Evolutionary conservation across 768 basidiomycete species (phyloP).

Genomic region (Rhodotorula sphaerocarpa): DNA sequence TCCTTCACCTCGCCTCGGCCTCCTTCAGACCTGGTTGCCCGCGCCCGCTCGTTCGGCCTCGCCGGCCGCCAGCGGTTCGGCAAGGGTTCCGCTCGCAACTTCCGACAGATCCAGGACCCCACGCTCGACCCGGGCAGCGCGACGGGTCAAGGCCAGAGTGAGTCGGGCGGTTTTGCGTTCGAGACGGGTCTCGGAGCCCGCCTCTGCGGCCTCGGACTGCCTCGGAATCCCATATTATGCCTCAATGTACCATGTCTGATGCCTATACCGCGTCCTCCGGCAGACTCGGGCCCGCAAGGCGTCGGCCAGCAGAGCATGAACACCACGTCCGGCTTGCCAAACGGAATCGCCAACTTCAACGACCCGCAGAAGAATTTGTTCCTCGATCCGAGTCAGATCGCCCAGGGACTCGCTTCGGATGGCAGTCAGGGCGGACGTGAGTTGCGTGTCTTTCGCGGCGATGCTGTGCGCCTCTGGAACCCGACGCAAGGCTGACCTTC

Average conservation of each 20-base stretch:
- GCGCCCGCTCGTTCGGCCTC: no score
- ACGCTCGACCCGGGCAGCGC: neutral
- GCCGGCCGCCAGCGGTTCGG: neutral
- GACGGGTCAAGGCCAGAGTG: conserved; percentile 1
- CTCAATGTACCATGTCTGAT: conserved; percentile 12
- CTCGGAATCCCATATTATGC: no score
- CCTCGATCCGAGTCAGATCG: conserved; percentile 53
- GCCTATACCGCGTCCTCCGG: neutral
- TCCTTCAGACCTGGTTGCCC: neutral
- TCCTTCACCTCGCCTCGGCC: neutral
- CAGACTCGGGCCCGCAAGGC: conserved; percentile 1
- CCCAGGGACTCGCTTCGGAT: conserved; percentile 50
- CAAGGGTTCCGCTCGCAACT: no score
- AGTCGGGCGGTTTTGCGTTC: neutral
- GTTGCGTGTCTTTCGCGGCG: neutral
- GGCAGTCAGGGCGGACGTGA: conserved; percentile 40
- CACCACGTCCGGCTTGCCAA: conserved; percentile 18
- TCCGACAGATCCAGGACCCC: neutral
- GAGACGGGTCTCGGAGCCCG: no score
- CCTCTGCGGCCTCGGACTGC: no score
- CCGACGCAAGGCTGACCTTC: no score
- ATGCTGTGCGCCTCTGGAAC: no score
- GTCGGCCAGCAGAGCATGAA: conserved; percentile 32
- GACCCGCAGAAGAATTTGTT: conserved; percentile 47
- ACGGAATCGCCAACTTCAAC: conserved; percentile 25